Percentiles rank a stretch among this genome's conserved stretches.
Evolutionary conservation across 768 basidiomycete genomes (phyloP).

Genomic region (Leccinum variicolor): DNA sequence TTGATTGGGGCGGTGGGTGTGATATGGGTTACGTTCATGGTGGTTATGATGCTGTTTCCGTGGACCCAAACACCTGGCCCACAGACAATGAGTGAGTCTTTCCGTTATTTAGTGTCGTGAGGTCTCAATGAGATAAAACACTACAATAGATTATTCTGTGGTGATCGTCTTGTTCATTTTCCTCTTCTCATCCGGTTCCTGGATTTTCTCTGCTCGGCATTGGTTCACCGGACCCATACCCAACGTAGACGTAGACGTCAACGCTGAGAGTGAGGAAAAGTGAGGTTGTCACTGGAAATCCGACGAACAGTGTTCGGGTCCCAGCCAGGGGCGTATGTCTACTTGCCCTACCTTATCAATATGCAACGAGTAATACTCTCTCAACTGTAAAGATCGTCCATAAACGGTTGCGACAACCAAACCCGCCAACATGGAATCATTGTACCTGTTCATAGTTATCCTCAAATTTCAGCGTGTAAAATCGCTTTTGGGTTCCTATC

Average conservation of each 20-base stretch:
- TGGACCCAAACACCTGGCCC: conserved; percentile 14
- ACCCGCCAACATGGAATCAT: conserved; percentile 54
- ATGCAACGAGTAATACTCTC: background rate
- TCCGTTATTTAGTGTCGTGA: background rate
- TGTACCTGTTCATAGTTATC: conserved; percentile 86
- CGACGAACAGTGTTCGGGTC: conserved; percentile 12
- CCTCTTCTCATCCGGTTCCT: conserved; percentile 26
- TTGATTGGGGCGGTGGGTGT: conserved; percentile 30
- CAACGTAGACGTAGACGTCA: conserved; percentile 25
- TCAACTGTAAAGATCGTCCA: background rate
- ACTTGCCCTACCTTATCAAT: no score
- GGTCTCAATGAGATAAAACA: background rate
- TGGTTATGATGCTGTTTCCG: conserved; percentile 34
- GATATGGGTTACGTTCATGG: conserved; percentile 32
- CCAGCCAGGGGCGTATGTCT: background rate
- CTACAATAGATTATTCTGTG: conserved; percentile 15
- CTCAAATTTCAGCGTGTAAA: conserved; percentile 82
- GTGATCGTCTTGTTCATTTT: conserved; percentile 32
- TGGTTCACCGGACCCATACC: conserved; percentile 34
- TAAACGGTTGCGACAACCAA: conserved; percentile 56
- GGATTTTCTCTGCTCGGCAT: conserved; percentile 30
- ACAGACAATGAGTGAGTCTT: conserved; percentile 32
- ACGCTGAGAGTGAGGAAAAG: background rate
- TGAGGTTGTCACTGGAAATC: conserved; percentile 10
- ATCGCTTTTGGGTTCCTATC: conserved; percentile 42